Conservation (phyloP, 495 filamentous ascomycete genomes). For the Chaetomium cochliodes region DNA sequence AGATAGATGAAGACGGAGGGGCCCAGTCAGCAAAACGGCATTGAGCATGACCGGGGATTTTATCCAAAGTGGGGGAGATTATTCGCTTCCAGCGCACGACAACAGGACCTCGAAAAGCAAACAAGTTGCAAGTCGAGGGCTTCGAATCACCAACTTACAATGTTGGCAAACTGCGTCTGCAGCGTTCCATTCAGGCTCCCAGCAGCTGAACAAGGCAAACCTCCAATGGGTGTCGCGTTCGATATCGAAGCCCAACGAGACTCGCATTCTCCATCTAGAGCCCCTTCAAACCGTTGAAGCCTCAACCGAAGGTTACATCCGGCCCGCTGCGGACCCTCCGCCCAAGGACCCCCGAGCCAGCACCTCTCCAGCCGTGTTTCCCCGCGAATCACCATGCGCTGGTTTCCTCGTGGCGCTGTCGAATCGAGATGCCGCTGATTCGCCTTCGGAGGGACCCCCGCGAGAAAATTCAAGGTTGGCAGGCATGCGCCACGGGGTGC, state of each 20-base stretch:
- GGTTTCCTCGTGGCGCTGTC: neutral
- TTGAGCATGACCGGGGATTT: constrained; percentile 25
- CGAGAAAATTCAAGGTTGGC: neutral
- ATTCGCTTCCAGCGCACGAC: constrained; percentile 17
- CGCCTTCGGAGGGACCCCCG: constrained; percentile 2
- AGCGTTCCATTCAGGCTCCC: no score
- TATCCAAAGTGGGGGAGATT: constrained; percentile 42
- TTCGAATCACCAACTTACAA: neutral
- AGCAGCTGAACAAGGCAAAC: no score
- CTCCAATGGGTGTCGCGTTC: no score
- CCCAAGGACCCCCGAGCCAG: neutral
- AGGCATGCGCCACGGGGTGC: neutral
- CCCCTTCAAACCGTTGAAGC: neutral
- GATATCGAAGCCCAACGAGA: no score
- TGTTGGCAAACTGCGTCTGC: no score
- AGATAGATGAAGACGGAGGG: constrained; percentile 32
- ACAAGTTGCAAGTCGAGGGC: constrained; percentile 14
- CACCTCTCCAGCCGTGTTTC: neutral
- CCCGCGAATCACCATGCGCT: constrained; percentile 1
- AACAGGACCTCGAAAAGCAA: constrained; percentile 32
- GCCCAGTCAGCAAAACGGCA: constrained; percentile 13
- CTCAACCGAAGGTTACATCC: constrained; percentile 17
- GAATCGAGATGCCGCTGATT: neutral
- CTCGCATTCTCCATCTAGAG: neutral
- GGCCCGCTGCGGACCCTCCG: neutral